Percentiles rank a stretch among this genome's conserved stretches.
phyloP scores from a whole-genome alignment of 306 rosid genomes.

The Astragalus glycyphyllos region DNA sequence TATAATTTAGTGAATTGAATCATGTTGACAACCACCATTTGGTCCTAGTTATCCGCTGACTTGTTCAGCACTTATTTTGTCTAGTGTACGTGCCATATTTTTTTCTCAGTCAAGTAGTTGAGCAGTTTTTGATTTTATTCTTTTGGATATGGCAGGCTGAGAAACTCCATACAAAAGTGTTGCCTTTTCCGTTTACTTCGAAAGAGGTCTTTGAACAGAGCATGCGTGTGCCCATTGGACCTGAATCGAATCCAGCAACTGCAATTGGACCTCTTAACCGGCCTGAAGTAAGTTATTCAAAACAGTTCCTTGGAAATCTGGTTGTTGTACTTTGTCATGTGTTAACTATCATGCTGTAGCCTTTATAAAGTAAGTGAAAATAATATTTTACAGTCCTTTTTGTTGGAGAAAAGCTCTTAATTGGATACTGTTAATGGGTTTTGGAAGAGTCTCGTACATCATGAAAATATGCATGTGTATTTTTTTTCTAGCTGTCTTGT shows the following conservation, averaged over 20 bases:
- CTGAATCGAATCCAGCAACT: slow-evolving; percentile 90
- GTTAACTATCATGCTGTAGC: neutral
- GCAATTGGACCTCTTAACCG: slow-evolving; percentile 73
- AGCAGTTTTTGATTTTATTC: slow-evolving; percentile 26
- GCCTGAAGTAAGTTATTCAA: slow-evolving; percentile 74
- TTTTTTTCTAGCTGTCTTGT: neutral
- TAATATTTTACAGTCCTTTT: neutral
- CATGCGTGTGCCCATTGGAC: slow-evolving; percentile 88
- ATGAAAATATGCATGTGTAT: neutral
- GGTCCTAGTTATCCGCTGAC: neutral
- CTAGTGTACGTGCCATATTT: neutral
- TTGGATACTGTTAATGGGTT: slow-evolving; percentile 1
- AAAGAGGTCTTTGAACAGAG: slow-evolving; percentile 81
- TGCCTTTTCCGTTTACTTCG: slow-evolving; percentile 86
- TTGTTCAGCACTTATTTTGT: neutral
- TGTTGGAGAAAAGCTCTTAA: neutral
- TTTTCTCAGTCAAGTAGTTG: slow-evolving; percentile 16
- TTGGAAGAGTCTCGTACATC: slow-evolving; percentile 1
- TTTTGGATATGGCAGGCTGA: slow-evolving; percentile 73
- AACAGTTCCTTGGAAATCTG: slow-evolving; percentile 33
- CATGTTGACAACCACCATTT: slow-evolving; percentile 17
- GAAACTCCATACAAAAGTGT: slow-evolving; percentile 71
- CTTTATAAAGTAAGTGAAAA: neutral
- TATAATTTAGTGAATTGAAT: slow-evolving; percentile 22
- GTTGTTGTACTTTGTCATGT: neutral